Evolutionary conservation across 352 stramenopile genomes (phyloP).

Genomic region (Phytopythium boreale): DNA sequence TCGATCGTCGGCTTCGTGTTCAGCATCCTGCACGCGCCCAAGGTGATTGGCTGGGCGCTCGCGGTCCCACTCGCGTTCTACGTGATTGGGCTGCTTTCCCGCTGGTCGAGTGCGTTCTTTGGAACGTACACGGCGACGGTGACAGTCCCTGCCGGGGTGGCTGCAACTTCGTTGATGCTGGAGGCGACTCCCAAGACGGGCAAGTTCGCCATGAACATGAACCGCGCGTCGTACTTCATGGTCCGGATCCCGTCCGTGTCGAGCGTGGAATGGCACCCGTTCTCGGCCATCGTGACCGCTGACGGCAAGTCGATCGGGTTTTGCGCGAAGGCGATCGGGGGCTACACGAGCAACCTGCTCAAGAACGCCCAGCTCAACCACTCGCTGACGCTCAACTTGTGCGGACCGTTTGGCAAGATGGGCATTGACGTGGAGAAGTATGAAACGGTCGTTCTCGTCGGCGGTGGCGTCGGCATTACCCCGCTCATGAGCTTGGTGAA

Average conservation of each 20-base stretch:
- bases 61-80: conserved; percentile 65
- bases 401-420: conserved; percentile 66
- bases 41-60: conserved; percentile 54
- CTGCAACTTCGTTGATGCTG: conserved; percentile 58
- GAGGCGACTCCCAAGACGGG: conserved; percentile 49
- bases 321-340: conserved; percentile 57
- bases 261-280: conserved; percentile 70
- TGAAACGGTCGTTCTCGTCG: conserved; percentile 62
- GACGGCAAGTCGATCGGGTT: conserved; percentile 81
- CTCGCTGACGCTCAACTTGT: conserved; percentile 47
- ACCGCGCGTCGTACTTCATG: conserved; percentile 73
- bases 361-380: conserved; percentile 41
- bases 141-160: conserved; percentile 28
- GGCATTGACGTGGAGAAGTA: conserved; percentile 63
- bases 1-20: conserved; percentile 77
- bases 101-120: conserved; percentile 50
- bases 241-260: conserved; percentile 69
- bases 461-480: conserved; percentile 73
- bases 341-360: conserved; percentile 50
- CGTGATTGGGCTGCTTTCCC: conserved; percentile 43
- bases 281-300: conserved; percentile 72
- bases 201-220: conserved; percentile 52
- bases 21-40: conserved; percentile 60
- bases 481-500: conserved; percentile 77
- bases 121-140: conserved; percentile 43